Evolutionary conservation across 352 stramenopile genomes (phyloP).

Genomic region (Globisporangium lucens): DNA sequence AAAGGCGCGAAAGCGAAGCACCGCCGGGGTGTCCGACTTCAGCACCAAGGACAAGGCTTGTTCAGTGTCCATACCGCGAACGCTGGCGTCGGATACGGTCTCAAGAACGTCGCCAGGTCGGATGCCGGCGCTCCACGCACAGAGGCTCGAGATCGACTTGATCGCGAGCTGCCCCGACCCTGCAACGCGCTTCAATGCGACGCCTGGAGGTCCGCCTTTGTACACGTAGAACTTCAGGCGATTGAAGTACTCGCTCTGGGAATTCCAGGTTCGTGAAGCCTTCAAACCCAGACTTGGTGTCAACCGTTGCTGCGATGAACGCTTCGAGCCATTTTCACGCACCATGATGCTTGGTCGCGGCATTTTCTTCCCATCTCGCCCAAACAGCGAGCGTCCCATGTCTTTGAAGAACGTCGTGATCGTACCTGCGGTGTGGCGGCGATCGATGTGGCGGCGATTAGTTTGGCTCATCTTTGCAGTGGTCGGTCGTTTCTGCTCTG

Average conservation of each 20-base stretch:
- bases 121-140: slow-evolving; percentile 46
- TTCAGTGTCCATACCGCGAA: slow-evolving; percentile 32
- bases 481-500: neutral
- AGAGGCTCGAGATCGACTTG: slow-evolving; percentile 25
- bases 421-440: neutral
- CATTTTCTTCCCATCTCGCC: neutral
- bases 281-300: neutral
- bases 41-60: slow-evolving; percentile 33
- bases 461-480: neutral
- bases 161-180: slow-evolving; percentile 24
- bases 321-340: neutral
- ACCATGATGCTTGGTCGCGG: neutral
- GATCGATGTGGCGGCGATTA: neutral
- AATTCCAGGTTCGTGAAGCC: slow-evolving; percentile 20
- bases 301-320: neutral
- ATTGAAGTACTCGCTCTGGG: slow-evolving; percentile 28
- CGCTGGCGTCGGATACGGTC: slow-evolving; percentile 31
- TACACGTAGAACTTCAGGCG: slow-evolving; percentile 53
- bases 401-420: slow-evolving; percentile 17
- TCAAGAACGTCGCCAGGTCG: slow-evolving; percentile 56
- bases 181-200: slow-evolving; percentile 22
- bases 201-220: slow-evolving; percentile 27
- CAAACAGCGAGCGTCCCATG: slow-evolving; percentile 17
- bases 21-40: slow-evolving; percentile 23
- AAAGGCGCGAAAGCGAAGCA: slow-evolving; percentile 48